A percentile compares a stretch with the other conserved stretches of the same genome.
Conservation (phyloP, 2,329 filamentous ascomycete genomes). For the Colletotrichum neosansevieriae region DNA sequence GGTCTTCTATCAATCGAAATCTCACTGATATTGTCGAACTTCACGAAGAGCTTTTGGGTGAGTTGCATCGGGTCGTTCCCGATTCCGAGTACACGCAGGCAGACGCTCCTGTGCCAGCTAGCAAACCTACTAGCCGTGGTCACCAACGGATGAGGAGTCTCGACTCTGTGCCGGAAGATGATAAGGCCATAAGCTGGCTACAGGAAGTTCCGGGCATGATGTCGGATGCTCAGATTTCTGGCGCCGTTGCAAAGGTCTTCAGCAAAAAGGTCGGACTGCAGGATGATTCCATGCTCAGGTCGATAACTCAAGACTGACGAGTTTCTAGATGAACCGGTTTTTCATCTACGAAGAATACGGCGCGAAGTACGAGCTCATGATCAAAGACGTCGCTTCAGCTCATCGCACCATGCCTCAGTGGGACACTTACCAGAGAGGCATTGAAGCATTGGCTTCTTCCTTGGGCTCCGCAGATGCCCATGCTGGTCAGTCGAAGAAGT, state of each 20-base stretch:
- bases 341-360: conserved; percentile 93
- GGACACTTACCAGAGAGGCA: conserved; percentile 84
- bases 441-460: conserved; percentile 84
- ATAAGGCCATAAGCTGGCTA: conserved; percentile 54
- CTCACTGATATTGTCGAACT: conserved; percentile 83
- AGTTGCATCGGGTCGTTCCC: conserved; percentile 79
- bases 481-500: conserved; percentile 75
- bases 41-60: conserved; percentile 83
- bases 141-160: conserved; percentile 63
- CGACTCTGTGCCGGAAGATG: conserved; percentile 58
- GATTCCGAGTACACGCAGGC: conserved; percentile 72
- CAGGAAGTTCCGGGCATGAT: conserved; percentile 63
- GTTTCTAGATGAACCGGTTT: conserved; percentile 78
- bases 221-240: conserved; percentile 69
- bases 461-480: conserved; percentile 77
- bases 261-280: conserved; percentile 63
- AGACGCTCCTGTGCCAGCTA: conserved; percentile 45
- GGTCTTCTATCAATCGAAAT: conserved; percentile 82
- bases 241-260: conserved; percentile 72
- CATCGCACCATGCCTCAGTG: conserved; percentile 78
- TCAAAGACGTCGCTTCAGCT: conserved; percentile 78
- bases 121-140: conserved; percentile 42
- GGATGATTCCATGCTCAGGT: not conserved
- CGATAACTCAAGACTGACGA: conserved; percentile 8
- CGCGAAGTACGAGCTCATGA: conserved; percentile 88